phyloP scores from a whole-genome alignment of 768 basidiomycete species.

The Leccinellum albellum region DNA sequence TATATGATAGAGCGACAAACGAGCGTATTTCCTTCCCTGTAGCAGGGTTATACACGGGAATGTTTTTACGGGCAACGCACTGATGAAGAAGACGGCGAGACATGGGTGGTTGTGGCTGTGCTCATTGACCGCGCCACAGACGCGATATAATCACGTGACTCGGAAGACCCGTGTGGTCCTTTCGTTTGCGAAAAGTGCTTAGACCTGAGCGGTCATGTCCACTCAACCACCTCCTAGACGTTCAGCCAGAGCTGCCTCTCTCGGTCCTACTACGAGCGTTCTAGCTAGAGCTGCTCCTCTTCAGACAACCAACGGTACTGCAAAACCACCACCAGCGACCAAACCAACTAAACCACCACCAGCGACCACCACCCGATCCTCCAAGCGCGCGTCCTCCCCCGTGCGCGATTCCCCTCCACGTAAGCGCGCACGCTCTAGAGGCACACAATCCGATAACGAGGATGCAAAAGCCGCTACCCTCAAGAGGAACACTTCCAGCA shows the following conservation, averaged over 20 bases:
- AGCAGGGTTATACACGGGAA: slow-evolving; percentile 59
- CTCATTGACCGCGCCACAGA: slow-evolving; percentile 15
- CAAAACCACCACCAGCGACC: slow-evolving; percentile 27
- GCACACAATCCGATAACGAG: slow-evolving; percentile 41
- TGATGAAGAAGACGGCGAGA: slow-evolving; percentile 1
- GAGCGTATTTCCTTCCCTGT: slow-evolving; percentile 55
- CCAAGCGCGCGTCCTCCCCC: slow-evolving; percentile 52
- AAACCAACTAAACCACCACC: slow-evolving; percentile 19
- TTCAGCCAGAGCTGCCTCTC: slow-evolving; percentile 49
- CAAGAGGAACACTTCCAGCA: slow-evolving; percentile 24
- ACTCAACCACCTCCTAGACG: slow-evolving; percentile 42
- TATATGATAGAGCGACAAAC: slow-evolving; percentile 54
- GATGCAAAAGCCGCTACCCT: slow-evolving; percentile 30
- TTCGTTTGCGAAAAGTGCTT: not conserved
- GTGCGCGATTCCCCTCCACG: slow-evolving; percentile 39
- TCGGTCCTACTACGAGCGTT: slow-evolving; percentile 33
- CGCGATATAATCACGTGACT: slow-evolving; percentile 26
- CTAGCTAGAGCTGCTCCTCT: slow-evolving; percentile 30
- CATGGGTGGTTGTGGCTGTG: slow-evolving; percentile 19
- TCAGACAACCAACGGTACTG: slow-evolving; percentile 24
- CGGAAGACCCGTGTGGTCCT: not conserved
- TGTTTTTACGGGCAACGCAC: not conserved
- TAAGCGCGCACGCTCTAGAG: slow-evolving; percentile 44
- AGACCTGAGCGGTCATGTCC: slow-evolving; percentile 32
- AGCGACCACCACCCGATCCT: slow-evolving; percentile 22